A percentile compares a stretch with the other conserved stretches of the same genome.
phyloP scores from a whole-genome alignment of 2,329 filamentous ascomycete species.

The Colletotrichum caudatum region DNA sequence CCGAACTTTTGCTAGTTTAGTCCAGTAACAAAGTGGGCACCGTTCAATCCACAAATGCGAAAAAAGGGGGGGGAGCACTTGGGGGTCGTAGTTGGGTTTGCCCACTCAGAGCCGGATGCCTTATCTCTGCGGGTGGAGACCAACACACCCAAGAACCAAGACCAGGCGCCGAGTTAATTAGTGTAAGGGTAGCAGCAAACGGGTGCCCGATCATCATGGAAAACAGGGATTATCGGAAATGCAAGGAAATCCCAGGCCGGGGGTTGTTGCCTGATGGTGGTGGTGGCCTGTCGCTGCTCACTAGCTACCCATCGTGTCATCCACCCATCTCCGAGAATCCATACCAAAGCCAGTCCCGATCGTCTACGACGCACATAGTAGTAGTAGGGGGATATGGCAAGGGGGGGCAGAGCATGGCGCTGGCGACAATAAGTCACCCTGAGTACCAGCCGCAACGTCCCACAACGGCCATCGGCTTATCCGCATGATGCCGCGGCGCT shows the following conservation, averaged over 20 bases:
- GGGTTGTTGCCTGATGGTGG: not conserved
- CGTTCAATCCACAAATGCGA: not conserved
- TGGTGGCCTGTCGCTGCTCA: not conserved
- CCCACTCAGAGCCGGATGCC: slow-evolving; percentile 29
- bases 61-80: not conserved
- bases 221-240: not conserved
- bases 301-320: not conserved
- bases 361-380: not conserved
- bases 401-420: not conserved
- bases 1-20: slow-evolving; percentile 3
- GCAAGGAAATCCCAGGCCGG: not conserved
- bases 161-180: slow-evolving; percentile 1
- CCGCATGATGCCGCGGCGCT: slow-evolving; percentile 7
- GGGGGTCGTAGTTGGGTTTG: not conserved
- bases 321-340: not conserved
- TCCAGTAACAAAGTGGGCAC: slow-evolving; percentile 25
- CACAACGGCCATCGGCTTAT: slow-evolving; percentile 14
- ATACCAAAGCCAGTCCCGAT: not conserved
- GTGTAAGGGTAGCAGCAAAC: not conserved
- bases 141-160: slow-evolving; percentile 7
- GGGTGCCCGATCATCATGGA: not conserved
- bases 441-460: slow-evolving; percentile 15
- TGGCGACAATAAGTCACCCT: not conserved
- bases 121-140: slow-evolving; percentile 38
- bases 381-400: not conserved